Percentiles rank a stretch among this genome's conserved stretches.
phyloP scores from a whole-genome alignment of 495 filamentous ascomycete genomes.

The Penicillium taxi region DNA sequence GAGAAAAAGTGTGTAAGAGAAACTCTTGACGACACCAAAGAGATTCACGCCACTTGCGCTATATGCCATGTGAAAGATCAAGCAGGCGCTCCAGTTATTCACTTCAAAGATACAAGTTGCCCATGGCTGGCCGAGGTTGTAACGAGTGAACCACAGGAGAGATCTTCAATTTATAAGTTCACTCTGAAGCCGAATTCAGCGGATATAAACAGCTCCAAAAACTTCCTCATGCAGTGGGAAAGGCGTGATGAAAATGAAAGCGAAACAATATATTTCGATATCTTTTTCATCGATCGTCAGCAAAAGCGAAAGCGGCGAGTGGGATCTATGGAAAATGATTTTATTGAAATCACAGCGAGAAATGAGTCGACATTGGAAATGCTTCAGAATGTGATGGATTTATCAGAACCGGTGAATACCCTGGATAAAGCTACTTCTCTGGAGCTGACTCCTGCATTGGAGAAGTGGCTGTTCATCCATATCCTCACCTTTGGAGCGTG shows the following conservation, averaged over 20 bases:
- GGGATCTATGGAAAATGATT: not conserved
- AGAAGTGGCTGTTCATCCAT: not conserved
- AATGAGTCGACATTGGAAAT: not conserved
- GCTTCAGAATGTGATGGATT: not conserved
- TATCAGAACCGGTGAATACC: too few relatives aligned
- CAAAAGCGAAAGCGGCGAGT: not conserved
- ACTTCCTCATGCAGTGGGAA: not conserved
- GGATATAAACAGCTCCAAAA: too few relatives aligned
- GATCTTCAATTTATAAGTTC: not conserved
- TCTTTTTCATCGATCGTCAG: not conserved
- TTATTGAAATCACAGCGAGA: not conserved
- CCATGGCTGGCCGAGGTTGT: not conserved
- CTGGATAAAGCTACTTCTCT: not conserved
- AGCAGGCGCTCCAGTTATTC: not conserved
- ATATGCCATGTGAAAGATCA: not conserved
- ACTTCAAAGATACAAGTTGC: not conserved
- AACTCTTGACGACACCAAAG: not conserved
- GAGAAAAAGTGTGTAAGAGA: too few relatives aligned
- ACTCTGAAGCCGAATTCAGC: too few relatives aligned
- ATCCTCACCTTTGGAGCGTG: not conserved
- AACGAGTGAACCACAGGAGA: not conserved
- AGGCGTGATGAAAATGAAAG: not conserved
- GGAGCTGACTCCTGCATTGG: not conserved
- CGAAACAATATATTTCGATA: not conserved
- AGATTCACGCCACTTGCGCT: not conserved